Evolutionary conservation across 2,329 filamentous ascomycete species (phyloP).

Genomic region (Aspergillus sergii): DNA sequence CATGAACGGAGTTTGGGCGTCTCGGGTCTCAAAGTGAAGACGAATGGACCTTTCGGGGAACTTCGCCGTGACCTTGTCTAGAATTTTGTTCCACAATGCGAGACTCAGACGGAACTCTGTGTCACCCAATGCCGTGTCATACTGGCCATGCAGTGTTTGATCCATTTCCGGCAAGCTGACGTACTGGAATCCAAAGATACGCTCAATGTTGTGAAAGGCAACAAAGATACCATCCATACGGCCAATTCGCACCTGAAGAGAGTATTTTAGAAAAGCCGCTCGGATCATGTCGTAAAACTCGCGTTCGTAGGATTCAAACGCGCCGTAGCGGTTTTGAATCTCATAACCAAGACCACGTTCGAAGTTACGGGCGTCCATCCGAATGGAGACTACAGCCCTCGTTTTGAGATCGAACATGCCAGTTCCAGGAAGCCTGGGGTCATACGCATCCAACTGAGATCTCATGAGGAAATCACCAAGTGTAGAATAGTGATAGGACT

Average conservation of each 20-base stretch:
- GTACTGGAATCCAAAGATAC: conserved; percentile 98
- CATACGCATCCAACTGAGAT: conserved; percentile 90
- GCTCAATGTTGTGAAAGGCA: conserved; percentile 90
- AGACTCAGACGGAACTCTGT: conserved; percentile 84
- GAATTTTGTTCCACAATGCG: conserved; percentile 73
- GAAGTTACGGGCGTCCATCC: conserved; percentile 77
- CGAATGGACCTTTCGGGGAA: conserved; percentile 77
- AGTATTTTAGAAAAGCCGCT: conserved; percentile 93
- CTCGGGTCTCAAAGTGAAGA: conserved; percentile 78
- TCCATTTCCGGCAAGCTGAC: conserved; percentile 87
- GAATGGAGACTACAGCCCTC: conserved; percentile 84
- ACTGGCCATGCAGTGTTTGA: conserved; percentile 78
- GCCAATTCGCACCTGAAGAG: conserved; percentile 92
- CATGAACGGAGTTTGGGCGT: conserved; percentile 66
- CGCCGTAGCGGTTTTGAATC: conserved; percentile 72
- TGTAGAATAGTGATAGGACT: conserved; percentile 85
- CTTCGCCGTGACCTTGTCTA: conserved; percentile 72
- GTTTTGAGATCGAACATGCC: conserved; percentile 98
- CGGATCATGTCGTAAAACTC: conserved; percentile 98
- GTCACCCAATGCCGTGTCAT: conserved; percentile 69
- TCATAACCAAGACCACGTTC: conserved; percentile 83
- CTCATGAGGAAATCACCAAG: conserved; percentile 89
- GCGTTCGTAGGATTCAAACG: conserved; percentile 89
- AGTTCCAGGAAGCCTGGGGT: conserved; percentile 80
- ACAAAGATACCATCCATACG: conserved; percentile 99